Evolutionary conservation across 352 stramenopile genomes (phyloP), one percentile per base, ranked within the genome.

Genomic region (Pythium aquatile): DNA sequence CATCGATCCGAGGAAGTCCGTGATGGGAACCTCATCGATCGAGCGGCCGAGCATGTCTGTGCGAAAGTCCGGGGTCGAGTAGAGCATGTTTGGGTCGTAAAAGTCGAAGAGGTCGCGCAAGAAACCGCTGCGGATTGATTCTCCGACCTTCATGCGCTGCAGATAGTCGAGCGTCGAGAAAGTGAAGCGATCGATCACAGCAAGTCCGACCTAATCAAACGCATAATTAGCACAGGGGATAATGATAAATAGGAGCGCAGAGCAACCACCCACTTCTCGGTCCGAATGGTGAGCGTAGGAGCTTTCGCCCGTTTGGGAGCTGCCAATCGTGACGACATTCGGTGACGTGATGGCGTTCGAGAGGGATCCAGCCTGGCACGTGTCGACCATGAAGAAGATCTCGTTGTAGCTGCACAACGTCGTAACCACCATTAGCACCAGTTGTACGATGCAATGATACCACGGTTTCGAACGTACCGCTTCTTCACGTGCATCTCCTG

Each of bases 321-420:
- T 98, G 54, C 93, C 95, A 53, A 98, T 93, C 9, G 90, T 95
- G 52, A 97, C 88, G 8, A 98, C 88, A 66, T 98, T 98, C 0
- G 90, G 88, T 2, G 86, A 94, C 47, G 80, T 76, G 47, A 96
- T 80, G 7, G 88, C 75, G 51, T 94, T 94, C 37, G 83, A 86
- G 32, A 98, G 79, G 49, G 95, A 98, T 39, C 94, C 96, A 5
- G 96, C 96, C 73, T 99, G 96, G 72, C 96, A 99, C 7, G 96
- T 99, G 83, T 99, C 96, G n/a, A 98, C 93, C 74, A 98, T 97
- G 69, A 98, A 98, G 54, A 99, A 95, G 24, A 98, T 91, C 68
- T 98, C 82, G 37, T 97, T 90, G 77, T 97, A 99, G 48, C 87
- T 93, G 58, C 28, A 37, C 24, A 16, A 1, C 30, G 49, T 33